Base-by-base conservation (phyloP, 108 stramenopile genomes). In the Cyclotella kingstonii region DNA sequence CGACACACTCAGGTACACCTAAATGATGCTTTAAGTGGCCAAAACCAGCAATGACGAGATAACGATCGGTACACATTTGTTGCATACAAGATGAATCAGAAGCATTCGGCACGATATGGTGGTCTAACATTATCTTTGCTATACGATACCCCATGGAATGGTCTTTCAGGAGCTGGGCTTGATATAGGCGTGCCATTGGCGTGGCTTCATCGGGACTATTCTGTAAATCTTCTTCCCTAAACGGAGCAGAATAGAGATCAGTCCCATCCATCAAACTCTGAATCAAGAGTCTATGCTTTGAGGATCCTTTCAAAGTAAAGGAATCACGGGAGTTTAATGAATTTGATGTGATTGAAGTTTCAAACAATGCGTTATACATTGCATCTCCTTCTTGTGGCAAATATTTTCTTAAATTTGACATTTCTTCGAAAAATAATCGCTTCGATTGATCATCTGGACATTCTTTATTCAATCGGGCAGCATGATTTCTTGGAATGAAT, bases 151-250 rank as follows among this genome's bases (percentile, higher is more conserved):
- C 87, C 87, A 88, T 88, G 45, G 82, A 77, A 39, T 73, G 76
- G 70, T 88, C 87, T 64, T 88, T 88, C 25, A 88, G 49, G 6
- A 88, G 53, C 57, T 88, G 87, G 2, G 87, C 87, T 51, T 79
- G 76, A 25, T 63, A 68, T 17, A 73, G 40, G 11, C 66, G 35
- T 28, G 56, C 44, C 4, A 73, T 52, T 48, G 54, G 59, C 4
- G 56, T 57, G 25, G 35, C 39, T 26, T 57, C 44, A 15, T 27
- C 54, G 11, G 29, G 34, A 12, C 9, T 2, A 30, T 47, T 27
- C 12, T 36, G 40, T 2, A 0, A 23, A 41, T 28, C 53, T 14
- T 45, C 27, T 6, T 38, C 50, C 8, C 3, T 11, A 38, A 55
- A 61, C 8, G 18, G 0, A 2, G 65, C 56, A 52, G 71, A 54